Evolutionary conservation across 2,329 filamentous ascomycete species (phyloP).

Genomic region (Aureobasidium vineae): DNA sequence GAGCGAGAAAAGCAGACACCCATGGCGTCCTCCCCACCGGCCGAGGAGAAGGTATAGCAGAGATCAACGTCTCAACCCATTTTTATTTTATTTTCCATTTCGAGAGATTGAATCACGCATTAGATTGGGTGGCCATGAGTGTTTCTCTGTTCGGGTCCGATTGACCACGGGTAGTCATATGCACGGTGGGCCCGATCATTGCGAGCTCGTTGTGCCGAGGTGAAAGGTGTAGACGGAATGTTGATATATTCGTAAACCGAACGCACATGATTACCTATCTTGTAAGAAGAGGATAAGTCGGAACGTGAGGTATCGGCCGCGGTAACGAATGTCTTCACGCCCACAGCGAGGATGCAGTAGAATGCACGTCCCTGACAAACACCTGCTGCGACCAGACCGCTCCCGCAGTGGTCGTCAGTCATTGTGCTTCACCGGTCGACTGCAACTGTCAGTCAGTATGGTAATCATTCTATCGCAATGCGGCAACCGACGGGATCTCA

Average conservation of each 20-base stretch:
- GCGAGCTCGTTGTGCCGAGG: background rate
- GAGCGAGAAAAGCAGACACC: background rate
- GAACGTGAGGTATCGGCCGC: background rate
- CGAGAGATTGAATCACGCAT: background rate
- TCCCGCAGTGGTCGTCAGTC: background rate
- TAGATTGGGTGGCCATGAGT: background rate
- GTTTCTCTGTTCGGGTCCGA: background rate
- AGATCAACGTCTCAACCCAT: background rate
- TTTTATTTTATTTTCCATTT: background rate
- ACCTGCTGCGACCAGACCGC: background rate
- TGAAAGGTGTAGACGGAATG: background rate
- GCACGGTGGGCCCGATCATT: background rate
- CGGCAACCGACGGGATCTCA: no score
- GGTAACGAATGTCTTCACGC: background rate
- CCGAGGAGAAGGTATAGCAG: conserved; percentile 1
- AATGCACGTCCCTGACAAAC: background rate
- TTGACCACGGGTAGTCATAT: background rate
- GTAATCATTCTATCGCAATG: background rate
- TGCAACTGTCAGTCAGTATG: background rate
- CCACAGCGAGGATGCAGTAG: background rate
- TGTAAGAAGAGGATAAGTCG: background rate
- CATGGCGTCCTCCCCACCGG: background rate
- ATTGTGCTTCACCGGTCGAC: background rate
- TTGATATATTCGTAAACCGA: background rate
- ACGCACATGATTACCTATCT: background rate